A percentile compares a stretch with the other conserved stretches of the same genome.
These are phyloP conservation scores for Boletus speciosus DNA, from an alignment of 768 basidiomycete species.

Conservation along the genomic window DNA sequence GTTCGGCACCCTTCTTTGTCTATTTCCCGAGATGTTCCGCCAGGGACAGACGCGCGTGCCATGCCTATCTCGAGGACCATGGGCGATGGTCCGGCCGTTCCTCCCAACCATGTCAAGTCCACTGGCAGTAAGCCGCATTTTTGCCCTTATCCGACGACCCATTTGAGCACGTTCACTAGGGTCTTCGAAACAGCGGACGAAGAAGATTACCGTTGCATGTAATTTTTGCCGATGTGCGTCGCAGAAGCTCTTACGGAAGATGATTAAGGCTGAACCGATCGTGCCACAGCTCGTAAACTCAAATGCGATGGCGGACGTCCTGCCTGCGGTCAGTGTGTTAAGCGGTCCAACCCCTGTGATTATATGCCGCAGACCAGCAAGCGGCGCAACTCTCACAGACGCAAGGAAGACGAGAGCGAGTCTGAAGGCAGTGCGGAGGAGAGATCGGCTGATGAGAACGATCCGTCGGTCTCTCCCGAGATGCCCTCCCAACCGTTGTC, in stretches of 20 bases:
- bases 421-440: constrained; percentile 65
- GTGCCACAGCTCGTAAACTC: constrained; percentile 68
- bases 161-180: constrained; percentile 34
- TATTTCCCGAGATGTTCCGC: constrained; percentile 46
- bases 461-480: constrained; percentile 58
- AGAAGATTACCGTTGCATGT: constrained; percentile 87
- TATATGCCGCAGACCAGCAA: constrained; percentile 73
- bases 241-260: constrained; percentile 9
- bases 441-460: constrained; percentile 47
- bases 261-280: constrained; percentile 18
- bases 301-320: constrained; percentile 87
- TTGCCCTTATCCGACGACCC: constrained; percentile 4
- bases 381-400: constrained; percentile 62
- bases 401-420: constrained; percentile 55
- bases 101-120: constrained; percentile 30
- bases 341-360: constrained; percentile 75
- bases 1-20: constrained; percentile 45
- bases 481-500: constrained; percentile 33
- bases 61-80: constrained; percentile 39
- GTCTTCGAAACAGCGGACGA: constrained; percentile 64
- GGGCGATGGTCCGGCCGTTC: constrained; percentile 33
- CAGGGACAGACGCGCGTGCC: constrained; percentile 41
- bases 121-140: constrained; percentile 36
- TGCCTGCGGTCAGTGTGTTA: constrained; percentile 77
- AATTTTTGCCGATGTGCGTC: constrained; percentile 86